These are phyloP conservation scores for Ormosia emarginata DNA, from an alignment of 306 rosid species.

Conservation along the genomic window DNA sequence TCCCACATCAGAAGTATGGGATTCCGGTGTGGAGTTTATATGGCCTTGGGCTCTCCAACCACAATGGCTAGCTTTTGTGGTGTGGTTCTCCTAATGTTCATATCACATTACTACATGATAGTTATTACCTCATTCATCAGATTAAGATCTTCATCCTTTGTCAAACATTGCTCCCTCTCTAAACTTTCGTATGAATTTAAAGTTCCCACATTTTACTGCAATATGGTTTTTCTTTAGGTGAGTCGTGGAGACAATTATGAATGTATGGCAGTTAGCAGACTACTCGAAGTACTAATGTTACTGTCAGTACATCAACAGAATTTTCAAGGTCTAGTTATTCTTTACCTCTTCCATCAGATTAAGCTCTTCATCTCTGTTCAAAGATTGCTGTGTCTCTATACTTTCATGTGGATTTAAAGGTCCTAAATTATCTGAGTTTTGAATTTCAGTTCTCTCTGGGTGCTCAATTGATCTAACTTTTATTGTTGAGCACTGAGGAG, in stretches of 20 bases:
- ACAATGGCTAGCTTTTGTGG: no score
- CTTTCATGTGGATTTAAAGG: slow-evolving; percentile 27
- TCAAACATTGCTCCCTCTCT: slow-evolving; percentile 11
- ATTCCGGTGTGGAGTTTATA: no score
- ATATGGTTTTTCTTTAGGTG: neutral
- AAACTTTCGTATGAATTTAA: slow-evolving; percentile 18
- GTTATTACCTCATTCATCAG: slow-evolving; percentile 37
- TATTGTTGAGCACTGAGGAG: slow-evolving; percentile 32
- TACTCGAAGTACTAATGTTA: neutral
- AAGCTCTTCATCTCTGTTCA: slow-evolving; percentile 25
- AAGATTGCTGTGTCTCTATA: slow-evolving; percentile 20
- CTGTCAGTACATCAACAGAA: slow-evolving; percentile 7
- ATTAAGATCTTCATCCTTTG: slow-evolving; percentile 37
- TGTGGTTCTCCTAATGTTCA: no score
- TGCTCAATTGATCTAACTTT: slow-evolving; percentile 28
- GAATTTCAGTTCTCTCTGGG: slow-evolving; percentile 35
- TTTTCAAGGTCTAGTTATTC: neutral
- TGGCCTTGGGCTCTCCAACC: no score
- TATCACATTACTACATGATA: neutral
- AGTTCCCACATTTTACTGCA: slow-evolving; percentile 14
- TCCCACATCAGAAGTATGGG: no score
- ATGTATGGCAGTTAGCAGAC: neutral
- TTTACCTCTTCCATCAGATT: slow-evolving; percentile 51
- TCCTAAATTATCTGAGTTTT: slow-evolving; percentile 16
- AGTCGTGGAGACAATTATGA: slow-evolving; percentile 5